A percentile compares a stretch with the other conserved stretches of the same genome.
Conservation (phyloP, 192 early-diverging fungal genomes). For the Helicostylum pulchrum region DNA sequence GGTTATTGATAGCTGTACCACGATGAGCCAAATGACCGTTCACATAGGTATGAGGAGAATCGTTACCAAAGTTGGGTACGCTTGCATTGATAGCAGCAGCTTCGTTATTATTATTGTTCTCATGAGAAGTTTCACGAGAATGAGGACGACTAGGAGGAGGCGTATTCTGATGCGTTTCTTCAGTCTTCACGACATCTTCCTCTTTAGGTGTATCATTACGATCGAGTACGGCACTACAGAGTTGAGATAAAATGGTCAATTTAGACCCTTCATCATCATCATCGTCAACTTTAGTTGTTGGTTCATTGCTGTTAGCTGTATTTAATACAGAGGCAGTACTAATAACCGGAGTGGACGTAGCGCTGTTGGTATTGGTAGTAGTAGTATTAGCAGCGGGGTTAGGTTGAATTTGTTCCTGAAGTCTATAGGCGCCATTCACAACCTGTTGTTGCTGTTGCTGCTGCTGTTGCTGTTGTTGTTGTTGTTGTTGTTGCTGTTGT, state of each 20-base stretch:
- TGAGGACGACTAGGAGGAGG: conserved; percentile 33
- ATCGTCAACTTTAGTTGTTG: conserved; percentile 1
- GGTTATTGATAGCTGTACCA: background rate
- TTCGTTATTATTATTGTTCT: background rate
- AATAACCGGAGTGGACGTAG: conserved; percentile 3
- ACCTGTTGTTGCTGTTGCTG: conserved; percentile 9
- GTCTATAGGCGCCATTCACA: background rate
- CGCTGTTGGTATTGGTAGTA: no score
- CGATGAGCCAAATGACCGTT: conserved; percentile 30
- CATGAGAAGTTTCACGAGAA: conserved; percentile 27
- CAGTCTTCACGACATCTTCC: background rate
- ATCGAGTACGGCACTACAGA: conserved; percentile 32
- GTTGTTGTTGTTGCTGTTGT: conserved; percentile 27
- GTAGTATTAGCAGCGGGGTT: no score
- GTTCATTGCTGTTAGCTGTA: background rate
- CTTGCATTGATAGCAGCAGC: background rate
- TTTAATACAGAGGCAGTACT: background rate
- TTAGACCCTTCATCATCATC: conserved; percentile 34
- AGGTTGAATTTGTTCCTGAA: no score
- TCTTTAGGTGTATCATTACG: conserved; percentile 12
- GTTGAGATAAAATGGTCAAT: conserved; percentile 30
- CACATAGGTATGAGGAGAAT: conserved; percentile 28
- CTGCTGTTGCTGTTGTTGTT: conserved; percentile 16
- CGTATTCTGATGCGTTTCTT: conserved; percentile 14
- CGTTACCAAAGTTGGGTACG: conserved; percentile 15